Conservation (phyloP, 148 eudicot species). For the Cornus florida region DNA sequence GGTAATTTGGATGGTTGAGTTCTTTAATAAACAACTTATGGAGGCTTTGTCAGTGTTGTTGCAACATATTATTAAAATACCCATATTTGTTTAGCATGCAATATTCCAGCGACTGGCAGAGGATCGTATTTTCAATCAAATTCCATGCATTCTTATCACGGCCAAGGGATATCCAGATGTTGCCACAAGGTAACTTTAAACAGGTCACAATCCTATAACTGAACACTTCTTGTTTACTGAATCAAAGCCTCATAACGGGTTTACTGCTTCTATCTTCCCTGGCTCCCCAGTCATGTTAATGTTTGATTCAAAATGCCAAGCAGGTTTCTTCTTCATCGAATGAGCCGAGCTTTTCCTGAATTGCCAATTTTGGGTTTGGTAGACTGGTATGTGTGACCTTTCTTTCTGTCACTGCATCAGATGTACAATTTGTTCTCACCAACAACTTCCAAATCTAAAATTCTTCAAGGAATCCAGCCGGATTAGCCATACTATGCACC, state of each 20-base stretch:
- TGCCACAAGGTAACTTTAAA: constrained; percentile 70
- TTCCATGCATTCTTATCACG: constrained; percentile 93
- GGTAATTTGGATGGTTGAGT: constrained; percentile 35
- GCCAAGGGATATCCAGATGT: constrained; percentile 97
- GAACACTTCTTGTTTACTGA: not conserved
- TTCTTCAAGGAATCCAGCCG: constrained; percentile 87
- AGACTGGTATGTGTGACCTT: constrained; percentile 65
- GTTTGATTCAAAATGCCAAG: constrained; percentile 11
- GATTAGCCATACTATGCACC: constrained; percentile 85
- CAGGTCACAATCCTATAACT: not conserved
- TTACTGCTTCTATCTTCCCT: not conserved
- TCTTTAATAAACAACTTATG: not conserved
- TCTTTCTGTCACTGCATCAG: not conserved
- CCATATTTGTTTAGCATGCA: constrained; percentile 63
- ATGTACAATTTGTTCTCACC: not conserved
- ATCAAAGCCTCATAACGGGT: not conserved
- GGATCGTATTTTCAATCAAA: constrained; percentile 84
- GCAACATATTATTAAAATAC: not conserved
- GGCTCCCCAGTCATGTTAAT: not conserved
- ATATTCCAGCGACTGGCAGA: constrained; percentile 94
- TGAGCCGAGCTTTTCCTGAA: constrained; percentile 73
- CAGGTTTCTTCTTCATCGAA: constrained; percentile 90
- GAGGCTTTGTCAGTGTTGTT: not conserved
- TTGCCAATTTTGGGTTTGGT: constrained; percentile 81
- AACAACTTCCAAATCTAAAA: not conserved